These are phyloP conservation scores for Lactifluus subvellereus DNA, from an alignment of 768 basidiomycete species.

Conservation along the genomic window DNA sequence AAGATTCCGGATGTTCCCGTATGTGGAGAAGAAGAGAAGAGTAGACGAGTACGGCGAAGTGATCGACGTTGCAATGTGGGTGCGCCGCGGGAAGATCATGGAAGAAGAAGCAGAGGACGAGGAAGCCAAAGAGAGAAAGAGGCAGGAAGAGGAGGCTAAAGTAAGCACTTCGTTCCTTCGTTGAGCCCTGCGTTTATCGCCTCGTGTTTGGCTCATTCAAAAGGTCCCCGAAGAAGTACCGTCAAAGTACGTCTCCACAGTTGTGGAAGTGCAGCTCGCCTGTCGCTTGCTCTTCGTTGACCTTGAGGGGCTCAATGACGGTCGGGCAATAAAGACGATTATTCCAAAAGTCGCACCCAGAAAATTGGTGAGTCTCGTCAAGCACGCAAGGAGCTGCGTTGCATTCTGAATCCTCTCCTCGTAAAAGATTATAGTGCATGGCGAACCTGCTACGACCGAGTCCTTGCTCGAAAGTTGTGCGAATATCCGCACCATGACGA, in stretches of 20 bases:
- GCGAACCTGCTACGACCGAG: slow-evolving; percentile 57
- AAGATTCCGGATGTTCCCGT: slow-evolving; percentile 96
- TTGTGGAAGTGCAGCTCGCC: slow-evolving; percentile 71
- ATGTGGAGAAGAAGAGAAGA: slow-evolving; percentile 84
- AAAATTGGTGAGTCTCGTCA: slow-evolving; percentile 63
- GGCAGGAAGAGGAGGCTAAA: slow-evolving; percentile 79
- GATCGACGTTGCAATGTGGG: slow-evolving; percentile 93
- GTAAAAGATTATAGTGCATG: slow-evolving; percentile 82
- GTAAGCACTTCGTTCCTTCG: slow-evolving; percentile 34
- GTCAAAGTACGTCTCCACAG: slow-evolving; percentile 79
- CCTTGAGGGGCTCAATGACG: slow-evolving; percentile 95
- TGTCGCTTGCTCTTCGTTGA: slow-evolving; percentile 90
- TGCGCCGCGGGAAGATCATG: slow-evolving; percentile 83
- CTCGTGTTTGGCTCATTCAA: slow-evolving; percentile 35
- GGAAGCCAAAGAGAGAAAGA: slow-evolving; percentile 66
- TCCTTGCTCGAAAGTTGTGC: slow-evolving; percentile 75
- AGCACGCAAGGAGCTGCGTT: background rate
- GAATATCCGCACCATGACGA: slow-evolving; percentile 84
- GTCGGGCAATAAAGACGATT: slow-evolving; percentile 93
- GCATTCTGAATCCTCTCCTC: slow-evolving; percentile 5
- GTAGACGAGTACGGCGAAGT: slow-evolving; percentile 97
- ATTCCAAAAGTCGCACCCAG: slow-evolving; percentile 94
- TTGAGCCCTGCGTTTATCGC: background rate
- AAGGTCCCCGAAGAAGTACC: slow-evolving; percentile 78
- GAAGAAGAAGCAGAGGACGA: slow-evolving; percentile 87